Conservation (phyloP, 1,284 basidiomycete genomes). For the Lentinus polychrous region DNA sequence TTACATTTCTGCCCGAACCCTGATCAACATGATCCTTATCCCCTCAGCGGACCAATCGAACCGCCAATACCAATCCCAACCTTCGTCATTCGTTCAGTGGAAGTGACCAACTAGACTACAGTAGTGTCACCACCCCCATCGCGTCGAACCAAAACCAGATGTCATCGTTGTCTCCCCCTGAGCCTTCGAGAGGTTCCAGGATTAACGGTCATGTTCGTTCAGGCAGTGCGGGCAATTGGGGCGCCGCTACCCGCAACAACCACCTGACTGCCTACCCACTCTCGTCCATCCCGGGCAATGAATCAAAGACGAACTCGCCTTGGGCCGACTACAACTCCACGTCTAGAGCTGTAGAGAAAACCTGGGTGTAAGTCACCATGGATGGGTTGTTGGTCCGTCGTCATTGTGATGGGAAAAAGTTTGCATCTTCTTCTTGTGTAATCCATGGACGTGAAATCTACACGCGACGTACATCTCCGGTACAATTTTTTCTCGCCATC, state of each 20-base stretch:
- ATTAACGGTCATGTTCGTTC: slow-evolving; percentile 61
- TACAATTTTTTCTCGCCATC: neutral
- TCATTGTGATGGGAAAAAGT: neutral
- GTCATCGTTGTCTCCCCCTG: slow-evolving; percentile 26
- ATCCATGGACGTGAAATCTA: neutral
- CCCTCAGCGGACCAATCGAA: slow-evolving; percentile 45
- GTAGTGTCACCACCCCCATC: slow-evolving; percentile 40
- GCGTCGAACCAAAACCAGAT: slow-evolving; percentile 36
- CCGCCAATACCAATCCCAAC: slow-evolving; percentile 40
- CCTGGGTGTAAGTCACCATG: slow-evolving; percentile 41
- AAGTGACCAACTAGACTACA: slow-evolving; percentile 54
- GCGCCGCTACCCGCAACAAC: slow-evolving; percentile 47
- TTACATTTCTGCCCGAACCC: neutral
- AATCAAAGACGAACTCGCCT: slow-evolving; percentile 48
- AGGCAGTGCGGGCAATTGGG: slow-evolving; percentile 76
- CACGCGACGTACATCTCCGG: neutral
- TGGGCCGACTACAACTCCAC: slow-evolving; percentile 62
- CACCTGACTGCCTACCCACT: slow-evolving; percentile 48
- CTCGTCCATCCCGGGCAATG: slow-evolving; percentile 48
- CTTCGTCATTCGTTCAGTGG: slow-evolving; percentile 69
- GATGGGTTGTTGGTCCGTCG: neutral
- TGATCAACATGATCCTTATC: slow-evolving; percentile 9
- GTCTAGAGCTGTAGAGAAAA: slow-evolving; percentile 55
- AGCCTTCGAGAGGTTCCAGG: slow-evolving; percentile 30
- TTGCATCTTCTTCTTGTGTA: slow-evolving; percentile 8